Evolutionary conservation across 768 basidiomycete genomes (phyloP), one percentile per base, ranked within the genome.

Genomic region (Auriscalpium orientale): DNA sequence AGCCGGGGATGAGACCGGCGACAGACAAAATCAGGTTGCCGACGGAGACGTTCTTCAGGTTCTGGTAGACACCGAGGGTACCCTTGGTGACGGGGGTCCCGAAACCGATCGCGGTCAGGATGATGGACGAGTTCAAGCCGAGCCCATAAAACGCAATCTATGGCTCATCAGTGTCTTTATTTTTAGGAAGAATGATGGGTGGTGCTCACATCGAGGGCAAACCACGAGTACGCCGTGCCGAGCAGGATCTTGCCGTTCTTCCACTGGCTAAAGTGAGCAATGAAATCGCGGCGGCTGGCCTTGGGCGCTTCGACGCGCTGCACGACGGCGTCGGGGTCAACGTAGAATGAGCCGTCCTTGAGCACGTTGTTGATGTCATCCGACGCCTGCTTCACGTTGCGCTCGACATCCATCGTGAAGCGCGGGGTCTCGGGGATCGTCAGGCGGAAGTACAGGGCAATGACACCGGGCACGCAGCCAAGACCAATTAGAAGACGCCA

Each of bases 391-490:
- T 80, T 74, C 46, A 95, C 73, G 68, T 94, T 92, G 51, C 87
- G 76, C 70, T 93, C 90, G 58, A 95, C 81, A 75, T 95, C 92
- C 87, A 94, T 93, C 57, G 92, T 95, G 68, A 79, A 84, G 55
- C 92, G 89, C 33, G 92, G 92, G 0, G 91, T 94, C 69, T 94
- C 91, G 4, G 92, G 90, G 65, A 95, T 94, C 28, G 91, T 93
- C 36, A 94, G 79, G 67, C 92, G 89, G 86, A 90, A 94, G 75
- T 92, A 94, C 49, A 94, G 82, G 18, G 90, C 91, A 55, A 92
- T 66, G 45, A 76, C 77, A 54, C 82, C 92, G 37, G 92, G 93
- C 50, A 95, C 74, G 55, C 85, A 88, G 47, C 92, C 92, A 38
- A 94, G 75, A 64, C 92, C 92, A 68, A 95, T 91, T 65, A 95